phyloP scores from a whole-genome alignment of 148 eudicot genomes.

The Suaeda aralocaspica region DNA sequence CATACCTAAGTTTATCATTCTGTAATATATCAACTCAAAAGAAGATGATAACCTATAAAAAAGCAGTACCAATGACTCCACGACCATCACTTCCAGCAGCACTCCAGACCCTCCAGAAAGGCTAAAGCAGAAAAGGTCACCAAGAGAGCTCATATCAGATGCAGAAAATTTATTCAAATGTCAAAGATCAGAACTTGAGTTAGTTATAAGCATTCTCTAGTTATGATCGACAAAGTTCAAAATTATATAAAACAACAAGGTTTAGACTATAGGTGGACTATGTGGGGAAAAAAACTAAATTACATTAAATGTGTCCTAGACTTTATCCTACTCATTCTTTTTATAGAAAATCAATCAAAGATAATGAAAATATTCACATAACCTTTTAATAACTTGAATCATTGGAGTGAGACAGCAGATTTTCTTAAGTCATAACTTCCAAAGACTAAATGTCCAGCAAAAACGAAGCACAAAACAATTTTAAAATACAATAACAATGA shows the following conservation, averaged over 20 bases:
- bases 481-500: not conserved
- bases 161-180: not conserved
- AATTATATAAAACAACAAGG: not conserved
- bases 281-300: not conserved
- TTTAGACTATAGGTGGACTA: too few species aligned
- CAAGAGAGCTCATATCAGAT: slow-evolving; percentile 15
- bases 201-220: not conserved
- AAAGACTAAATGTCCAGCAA: not conserved
- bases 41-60: slow-evolving; percentile 5
- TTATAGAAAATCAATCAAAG: not conserved
- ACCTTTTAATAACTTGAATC: not conserved
- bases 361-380: not conserved
- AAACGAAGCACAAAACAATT: not conserved
- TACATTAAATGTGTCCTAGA: not conserved
- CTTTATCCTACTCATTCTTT: not conserved
- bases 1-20: slow-evolving; percentile 19
- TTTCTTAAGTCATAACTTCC: too few species aligned
- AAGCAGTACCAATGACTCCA: slow-evolving; percentile 76
- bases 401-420: not conserved
- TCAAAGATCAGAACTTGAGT: not conserved
- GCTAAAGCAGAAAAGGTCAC: slow-evolving; percentile 43
- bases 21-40: not conserved
- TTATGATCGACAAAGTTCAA: not conserved
- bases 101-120: slow-evolving; percentile 98
- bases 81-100: slow-evolving; percentile 99